These are phyloP conservation scores for Fusarium acutatum DNA, from an alignment of 2,329 filamentous ascomycete genomes.

Conservation along the genomic window DNA sequence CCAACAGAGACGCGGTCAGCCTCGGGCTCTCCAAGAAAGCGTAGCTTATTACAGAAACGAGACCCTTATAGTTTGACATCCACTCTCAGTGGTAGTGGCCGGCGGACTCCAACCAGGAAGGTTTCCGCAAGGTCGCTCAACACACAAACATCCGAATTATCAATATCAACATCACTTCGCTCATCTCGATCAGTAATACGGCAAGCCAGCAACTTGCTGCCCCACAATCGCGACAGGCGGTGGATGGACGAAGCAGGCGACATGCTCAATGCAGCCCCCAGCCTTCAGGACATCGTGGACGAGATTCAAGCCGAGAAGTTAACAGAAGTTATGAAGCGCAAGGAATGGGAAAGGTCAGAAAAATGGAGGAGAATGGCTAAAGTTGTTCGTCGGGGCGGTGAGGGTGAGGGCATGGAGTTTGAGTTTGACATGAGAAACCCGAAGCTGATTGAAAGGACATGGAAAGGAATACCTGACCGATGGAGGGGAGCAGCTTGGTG, in stretches of 20 bases:
- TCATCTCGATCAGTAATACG: conserved; percentile 65
- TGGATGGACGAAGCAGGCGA: conserved; percentile 73
- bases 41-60: conserved; percentile 54
- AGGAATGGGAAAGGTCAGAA: conserved; percentile 69
- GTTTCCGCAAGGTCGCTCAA: conserved; percentile 66
- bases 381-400: conserved; percentile 58
- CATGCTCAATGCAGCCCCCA: conserved; percentile 69
- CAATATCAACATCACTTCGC: conserved; percentile 57
- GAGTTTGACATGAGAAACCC: conserved; percentile 81
- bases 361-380: conserved; percentile 76
- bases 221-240: conserved; percentile 67
- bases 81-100: conserved; percentile 49
- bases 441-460: conserved; percentile 90
- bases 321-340: conserved; percentile 66
- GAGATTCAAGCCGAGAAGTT: conserved; percentile 62
- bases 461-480: conserved; percentile 97
- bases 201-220: conserved; percentile 66
- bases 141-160: conserved; percentile 63
- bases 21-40: conserved; percentile 55
- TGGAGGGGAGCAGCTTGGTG: conserved; percentile 97
- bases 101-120: conserved; percentile 61
- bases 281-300: conserved; percentile 63
- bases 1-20: conserved; percentile 53
- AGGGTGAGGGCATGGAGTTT: conserved; percentile 67
- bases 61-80: conserved; percentile 50